Evolutionary conservation across 192 early-diverging fungal genomes (phyloP).

Genomic region (Entomortierella parvispora): DNA sequence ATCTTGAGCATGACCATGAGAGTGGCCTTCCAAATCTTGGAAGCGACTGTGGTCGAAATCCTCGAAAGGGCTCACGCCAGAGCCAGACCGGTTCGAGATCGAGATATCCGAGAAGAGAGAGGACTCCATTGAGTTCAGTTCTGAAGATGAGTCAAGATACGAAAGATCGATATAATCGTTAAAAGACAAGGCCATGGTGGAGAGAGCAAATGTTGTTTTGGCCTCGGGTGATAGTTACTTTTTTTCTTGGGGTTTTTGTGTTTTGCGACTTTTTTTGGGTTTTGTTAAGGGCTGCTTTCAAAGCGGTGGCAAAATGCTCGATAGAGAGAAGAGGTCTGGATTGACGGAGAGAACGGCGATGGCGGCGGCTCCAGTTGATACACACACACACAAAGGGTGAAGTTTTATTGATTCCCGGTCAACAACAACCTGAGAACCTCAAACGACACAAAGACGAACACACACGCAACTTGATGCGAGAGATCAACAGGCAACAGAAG

Average conservation of each 20-base stretch:
- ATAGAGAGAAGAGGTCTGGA: neutral
- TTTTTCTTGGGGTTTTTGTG: constrained; percentile 7
- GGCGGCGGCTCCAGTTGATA: neutral
- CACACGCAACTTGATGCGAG: constrained; percentile 5
- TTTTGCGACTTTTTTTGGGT: constrained; percentile 14
- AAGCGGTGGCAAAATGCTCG: neutral
- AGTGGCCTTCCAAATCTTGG: neutral
- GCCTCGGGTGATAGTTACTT: neutral
- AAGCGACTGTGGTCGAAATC: constrained; percentile 10
- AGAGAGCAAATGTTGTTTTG: constrained; percentile 3
- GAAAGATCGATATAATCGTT: no score
- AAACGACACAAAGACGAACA: constrained; percentile 13
- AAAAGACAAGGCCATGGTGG: no score
- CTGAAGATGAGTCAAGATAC: no score
- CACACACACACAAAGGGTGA: constrained; percentile 9
- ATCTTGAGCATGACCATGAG: neutral
- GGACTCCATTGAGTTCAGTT: neutral
- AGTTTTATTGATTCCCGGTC: constrained; percentile 27
- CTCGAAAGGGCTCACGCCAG: constrained; percentile 11
- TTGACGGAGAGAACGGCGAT: neutral
- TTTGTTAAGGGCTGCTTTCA: neutral
- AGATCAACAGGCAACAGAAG: constrained; percentile 5
- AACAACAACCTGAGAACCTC: constrained; percentile 51
- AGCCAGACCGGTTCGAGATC: neutral
- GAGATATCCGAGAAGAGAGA: constrained; percentile 12